Evolutionary conservation across 176 grass and related monocot species (phyloP).

Genomic region (Calamus simplicifolius): DNA sequence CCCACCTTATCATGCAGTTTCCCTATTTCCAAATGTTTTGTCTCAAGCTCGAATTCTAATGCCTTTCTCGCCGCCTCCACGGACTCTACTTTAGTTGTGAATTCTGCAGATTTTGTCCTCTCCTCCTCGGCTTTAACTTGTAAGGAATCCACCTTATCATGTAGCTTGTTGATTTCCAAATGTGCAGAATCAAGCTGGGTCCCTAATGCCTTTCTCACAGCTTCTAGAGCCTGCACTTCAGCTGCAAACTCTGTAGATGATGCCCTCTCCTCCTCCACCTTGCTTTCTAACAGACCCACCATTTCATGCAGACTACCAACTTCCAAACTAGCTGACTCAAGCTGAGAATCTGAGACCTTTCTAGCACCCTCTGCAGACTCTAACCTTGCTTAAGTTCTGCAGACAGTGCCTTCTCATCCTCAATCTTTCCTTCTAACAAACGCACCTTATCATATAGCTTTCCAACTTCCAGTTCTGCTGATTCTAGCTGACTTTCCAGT

Average conservation of each 20-base stretch:
- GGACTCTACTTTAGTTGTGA: conserved; percentile 46
- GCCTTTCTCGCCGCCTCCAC: conserved; percentile 35
- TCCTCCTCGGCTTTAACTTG: conserved; percentile 61
- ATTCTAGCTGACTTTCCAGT: conserved; percentile 37
- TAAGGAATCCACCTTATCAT: conserved; percentile 43
- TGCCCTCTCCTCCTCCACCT: conserved; percentile 36
- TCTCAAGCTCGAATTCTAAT: conserved; percentile 52
- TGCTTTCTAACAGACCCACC: conserved; percentile 37
- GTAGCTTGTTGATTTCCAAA: conserved; percentile 30
- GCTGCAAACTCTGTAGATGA: conserved; percentile 38
- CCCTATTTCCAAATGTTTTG: conserved; percentile 34
- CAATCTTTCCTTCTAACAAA: conserved; percentile 54
- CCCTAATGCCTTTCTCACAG: conserved; percentile 39
- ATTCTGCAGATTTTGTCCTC: conserved; percentile 54
- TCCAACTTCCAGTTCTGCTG: conserved; percentile 29
- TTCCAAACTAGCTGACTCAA: conserved; percentile 40
- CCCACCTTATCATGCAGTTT: conserved; percentile 50
- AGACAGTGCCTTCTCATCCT: conserved; percentile 43
- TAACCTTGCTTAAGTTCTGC: conserved; percentile 35
- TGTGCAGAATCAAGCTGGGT: conserved; percentile 24
- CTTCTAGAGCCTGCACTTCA: conserved; percentile 28
- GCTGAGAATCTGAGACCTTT: conserved; percentile 40
- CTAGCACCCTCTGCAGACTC: conserved; percentile 37
- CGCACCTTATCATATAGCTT: conserved; percentile 34
- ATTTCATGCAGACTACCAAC: conserved; percentile 31